Evolutionary conservation across 495 filamentous ascomycete genomes (phyloP).

Genomic region (Cercophora sp.): DNA sequence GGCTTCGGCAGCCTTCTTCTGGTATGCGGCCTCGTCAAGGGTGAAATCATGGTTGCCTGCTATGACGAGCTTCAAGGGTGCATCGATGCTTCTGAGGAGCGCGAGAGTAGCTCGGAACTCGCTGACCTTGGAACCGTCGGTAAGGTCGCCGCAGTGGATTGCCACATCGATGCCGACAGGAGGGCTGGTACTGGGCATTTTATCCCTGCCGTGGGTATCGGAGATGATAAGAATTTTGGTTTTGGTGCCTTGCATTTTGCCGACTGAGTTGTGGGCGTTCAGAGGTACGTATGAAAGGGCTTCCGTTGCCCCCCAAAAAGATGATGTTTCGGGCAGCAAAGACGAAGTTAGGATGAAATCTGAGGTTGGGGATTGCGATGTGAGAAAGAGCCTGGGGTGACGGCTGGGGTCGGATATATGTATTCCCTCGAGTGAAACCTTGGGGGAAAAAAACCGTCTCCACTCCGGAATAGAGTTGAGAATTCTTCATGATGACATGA

Average conservation of each 20-base stretch:
- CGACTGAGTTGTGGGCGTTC: too few species aligned
- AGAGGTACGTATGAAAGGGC: too few species aligned
- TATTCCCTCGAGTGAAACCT: too few species aligned
- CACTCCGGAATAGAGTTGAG: too few species aligned
- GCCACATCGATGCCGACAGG: conserved; percentile 56
- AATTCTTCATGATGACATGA: too few species aligned
- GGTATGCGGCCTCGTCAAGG: conserved; percentile 49
- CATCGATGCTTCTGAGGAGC: conserved; percentile 53
- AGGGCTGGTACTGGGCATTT: neutral
- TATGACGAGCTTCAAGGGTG: conserved; percentile 73
- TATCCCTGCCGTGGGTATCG: conserved; percentile 52
- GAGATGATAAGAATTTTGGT: conserved; percentile 56
- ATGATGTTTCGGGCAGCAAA: too few species aligned
- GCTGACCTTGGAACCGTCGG: conserved; percentile 51
- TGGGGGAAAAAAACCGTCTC: too few species aligned
- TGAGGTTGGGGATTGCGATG: too few species aligned
- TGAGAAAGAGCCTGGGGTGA: too few species aligned
- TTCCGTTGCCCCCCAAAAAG: too few species aligned
- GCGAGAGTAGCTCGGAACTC: conserved; percentile 52
- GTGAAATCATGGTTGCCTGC: conserved; percentile 78
- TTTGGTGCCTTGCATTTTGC: conserved; percentile 13
- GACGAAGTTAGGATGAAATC: too few species aligned
- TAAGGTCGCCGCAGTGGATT: conserved; percentile 74
- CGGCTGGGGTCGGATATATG: too few species aligned
- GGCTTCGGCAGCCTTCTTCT: conserved; percentile 2